Evolutionary conservation across 345 rosid species (phyloP), one percentile per base, ranked within the genome.

Genomic region (Boechera divaricarpa): DNA sequence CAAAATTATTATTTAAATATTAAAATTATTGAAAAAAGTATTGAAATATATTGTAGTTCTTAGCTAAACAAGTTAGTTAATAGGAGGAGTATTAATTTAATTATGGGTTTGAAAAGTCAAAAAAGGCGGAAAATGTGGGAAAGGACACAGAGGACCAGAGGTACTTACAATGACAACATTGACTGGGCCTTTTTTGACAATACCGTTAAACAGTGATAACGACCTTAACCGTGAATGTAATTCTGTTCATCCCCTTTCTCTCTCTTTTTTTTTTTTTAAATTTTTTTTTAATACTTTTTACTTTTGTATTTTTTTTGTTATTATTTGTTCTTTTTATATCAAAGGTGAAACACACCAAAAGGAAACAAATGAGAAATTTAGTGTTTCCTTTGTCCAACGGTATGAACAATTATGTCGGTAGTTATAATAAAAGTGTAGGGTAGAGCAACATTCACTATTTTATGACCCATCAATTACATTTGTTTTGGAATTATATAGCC

Each of bases 141-240:
- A 69, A 62, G 59, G 70, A 70, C 75, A 42, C 33, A 15, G 24
- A 21, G 24, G 24, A 21, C 24, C 24, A 32, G 57, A 42, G 26
- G 42, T 61, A 69, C 47, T 60, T 12, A 49, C 54, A 2, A 38
- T 2, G 2, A 21, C 24, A 7, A 18, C 39, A 35, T 33, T 35
- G 64, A 62, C 55, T 32, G 56, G 56, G 8, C 7, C 31, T 61
- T 69, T 67, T 70, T 77, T 36, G 65, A 77, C 61, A 48, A 63
- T 45, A 70, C 80, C 66, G 80, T 70, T 77, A 77, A 63, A 70
- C 72, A 64, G 67, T 77, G 72, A 55, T 77, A 77, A 77, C 80
- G 72, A 70, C 72, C 53, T 63, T 70, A 63, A 77, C 65, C 33
- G 75, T 62, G 75, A 45, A 38, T 53, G 41, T 53, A 39, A 41